A percentile compares a stretch with the other conserved stretches of the same genome.
Evolutionary conservation across 306 rosid species (phyloP).

Genomic region (Cicer bijugum): DNA sequence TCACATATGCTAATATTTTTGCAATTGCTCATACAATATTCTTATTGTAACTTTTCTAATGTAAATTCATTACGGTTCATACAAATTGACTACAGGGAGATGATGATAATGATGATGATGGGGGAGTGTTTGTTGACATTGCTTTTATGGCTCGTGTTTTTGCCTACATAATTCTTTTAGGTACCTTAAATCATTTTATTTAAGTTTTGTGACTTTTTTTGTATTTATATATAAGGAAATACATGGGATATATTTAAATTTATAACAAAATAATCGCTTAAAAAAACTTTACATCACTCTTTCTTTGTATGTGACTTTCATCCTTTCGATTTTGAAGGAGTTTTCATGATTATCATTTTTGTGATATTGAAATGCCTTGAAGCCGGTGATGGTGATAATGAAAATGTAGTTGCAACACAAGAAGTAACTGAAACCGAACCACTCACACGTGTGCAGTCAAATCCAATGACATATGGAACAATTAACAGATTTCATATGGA

Average conservation of each 20-base stretch:
- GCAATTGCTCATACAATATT: slow-evolving; percentile 4
- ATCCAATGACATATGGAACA: slow-evolving; percentile 56
- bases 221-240: too few relatives aligned
- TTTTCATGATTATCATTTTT: slow-evolving; percentile 45
- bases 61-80: slow-evolving; percentile 1
- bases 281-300: not conserved
- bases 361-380: slow-evolving; percentile 62
- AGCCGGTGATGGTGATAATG: slow-evolving; percentile 41
- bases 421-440: slow-evolving; percentile 56
- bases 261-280: too few relatives aligned
- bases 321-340: slow-evolving; percentile 49
- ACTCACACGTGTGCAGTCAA: slow-evolving; percentile 47
- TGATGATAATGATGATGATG: slow-evolving; percentile 46
- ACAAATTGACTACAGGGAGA: slow-evolving; percentile 51
- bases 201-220: not conserved
- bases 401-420: slow-evolving; percentile 20
- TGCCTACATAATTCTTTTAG: slow-evolving; percentile 65
- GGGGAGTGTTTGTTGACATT: slow-evolving; percentile 56
- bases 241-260: too few relatives aligned
- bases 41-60: not conserved
- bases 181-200: slow-evolving; percentile 42
- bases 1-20: not conserved
- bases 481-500: slow-evolving; percentile 47
- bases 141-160: slow-evolving; percentile 62
- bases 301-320: slow-evolving; percentile 11